Evolutionary conservation across 2,329 filamentous ascomycete genomes (phyloP).

Genomic region (Cadophora luteo-olivacea): DNA sequence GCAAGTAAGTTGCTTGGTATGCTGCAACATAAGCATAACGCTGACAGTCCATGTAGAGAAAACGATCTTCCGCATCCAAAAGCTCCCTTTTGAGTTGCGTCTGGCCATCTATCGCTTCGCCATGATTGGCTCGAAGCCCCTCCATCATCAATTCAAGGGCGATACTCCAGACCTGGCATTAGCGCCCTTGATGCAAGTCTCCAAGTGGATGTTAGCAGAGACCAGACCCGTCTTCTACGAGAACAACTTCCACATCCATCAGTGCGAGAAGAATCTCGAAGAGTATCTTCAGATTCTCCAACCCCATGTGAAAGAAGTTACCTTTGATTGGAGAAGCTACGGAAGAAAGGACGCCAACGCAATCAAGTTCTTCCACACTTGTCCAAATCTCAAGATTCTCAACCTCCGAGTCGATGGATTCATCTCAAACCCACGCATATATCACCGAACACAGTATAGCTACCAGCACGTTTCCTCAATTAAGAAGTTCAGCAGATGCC

Average conservation of each 20-base stretch:
- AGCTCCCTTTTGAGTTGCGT: constrained; percentile 33
- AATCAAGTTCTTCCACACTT: constrained; percentile 11
- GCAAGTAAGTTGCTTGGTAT: constrained; percentile 24
- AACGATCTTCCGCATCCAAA: constrained; percentile 30
- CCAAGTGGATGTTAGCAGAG: constrained; percentile 29
- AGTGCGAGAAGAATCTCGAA: neutral
- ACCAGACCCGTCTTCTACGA: constrained; percentile 29
- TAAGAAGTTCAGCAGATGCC: constrained; percentile 28
- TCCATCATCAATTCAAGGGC: neutral
- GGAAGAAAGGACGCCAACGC: constrained; percentile 14
- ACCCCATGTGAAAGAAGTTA: constrained; percentile 24
- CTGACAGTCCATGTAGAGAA: constrained; percentile 20
- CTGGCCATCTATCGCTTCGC: constrained; percentile 32
- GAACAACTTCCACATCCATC: constrained; percentile 30
- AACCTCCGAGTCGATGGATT: constrained; percentile 6
- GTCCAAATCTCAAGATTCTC: constrained; percentile 24
- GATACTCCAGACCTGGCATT: constrained; percentile 10
- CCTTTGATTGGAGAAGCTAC: constrained; percentile 26
- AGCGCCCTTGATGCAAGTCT: constrained; percentile 28
- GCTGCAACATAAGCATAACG: neutral
- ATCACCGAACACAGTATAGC: neutral
- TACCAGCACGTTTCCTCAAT: constrained; percentile 22
- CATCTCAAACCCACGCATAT: neutral
- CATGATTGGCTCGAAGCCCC: constrained; percentile 15
- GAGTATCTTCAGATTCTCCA: neutral